Conservation (phyloP, 441 rosid genomes). For the Euphorbia celastroides region DNA sequence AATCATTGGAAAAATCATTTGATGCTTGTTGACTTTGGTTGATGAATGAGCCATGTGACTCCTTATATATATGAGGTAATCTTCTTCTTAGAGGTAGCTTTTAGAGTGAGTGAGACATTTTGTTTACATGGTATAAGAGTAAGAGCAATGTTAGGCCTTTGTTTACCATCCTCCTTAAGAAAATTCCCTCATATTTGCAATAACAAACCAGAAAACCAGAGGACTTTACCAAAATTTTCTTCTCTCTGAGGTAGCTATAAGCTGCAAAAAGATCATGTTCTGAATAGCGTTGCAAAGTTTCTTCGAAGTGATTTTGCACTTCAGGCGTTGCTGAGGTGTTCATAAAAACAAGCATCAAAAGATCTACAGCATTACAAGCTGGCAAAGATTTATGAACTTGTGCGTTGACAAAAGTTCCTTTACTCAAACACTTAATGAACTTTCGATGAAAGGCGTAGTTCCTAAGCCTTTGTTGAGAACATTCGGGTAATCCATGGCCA, state of each 20-base stretch:
- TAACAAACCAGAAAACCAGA: slow-evolving; percentile 16
- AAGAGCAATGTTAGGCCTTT: too few species aligned
- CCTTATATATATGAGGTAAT: background rate
- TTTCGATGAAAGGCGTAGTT: slow-evolving; percentile 48
- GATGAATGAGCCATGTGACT: background rate
- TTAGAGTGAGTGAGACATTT: background rate
- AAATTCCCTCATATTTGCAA: slow-evolving; percentile 5
- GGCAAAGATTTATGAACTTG: slow-evolving; percentile 72
- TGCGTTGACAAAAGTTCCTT: slow-evolving; percentile 40
- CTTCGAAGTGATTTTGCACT: slow-evolving; percentile 64
- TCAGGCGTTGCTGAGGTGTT: slow-evolving; percentile 68
- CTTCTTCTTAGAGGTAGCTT: background rate
- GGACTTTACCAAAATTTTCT: slow-evolving; percentile 67
- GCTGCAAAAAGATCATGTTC: slow-evolving; percentile 95
- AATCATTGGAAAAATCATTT: background rate
- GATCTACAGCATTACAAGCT: slow-evolving; percentile 87
- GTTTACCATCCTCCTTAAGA: too few species aligned
- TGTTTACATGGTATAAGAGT: background rate
- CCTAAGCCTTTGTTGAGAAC: slow-evolving; percentile 39
- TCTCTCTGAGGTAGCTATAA: slow-evolving; percentile 90
- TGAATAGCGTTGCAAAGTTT: slow-evolving; percentile 80
- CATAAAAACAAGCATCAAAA: slow-evolving; percentile 89
- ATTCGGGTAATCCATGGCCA: slow-evolving; percentile 36
- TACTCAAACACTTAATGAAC: slow-evolving; percentile 52
- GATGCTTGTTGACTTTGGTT: background rate